phyloP scores from a whole-genome alignment of 1,139 yeast genomes.

The Saccharomycopsis crataegensis region DNA sequence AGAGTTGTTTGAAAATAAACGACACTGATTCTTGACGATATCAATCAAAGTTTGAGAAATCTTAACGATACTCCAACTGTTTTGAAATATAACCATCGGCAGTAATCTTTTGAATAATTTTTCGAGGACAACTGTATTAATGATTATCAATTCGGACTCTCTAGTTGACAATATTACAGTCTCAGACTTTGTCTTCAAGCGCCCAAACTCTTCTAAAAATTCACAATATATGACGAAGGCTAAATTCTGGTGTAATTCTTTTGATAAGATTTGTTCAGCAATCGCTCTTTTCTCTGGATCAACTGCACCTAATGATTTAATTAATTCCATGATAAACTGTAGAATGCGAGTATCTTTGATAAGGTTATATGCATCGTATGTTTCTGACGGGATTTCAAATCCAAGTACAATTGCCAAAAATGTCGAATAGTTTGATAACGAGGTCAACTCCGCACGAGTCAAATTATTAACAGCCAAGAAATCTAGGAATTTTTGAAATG shows the following conservation, averaged over 20 bases:
- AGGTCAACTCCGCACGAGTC: neutral
- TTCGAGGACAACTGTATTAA: conserved; percentile 1
- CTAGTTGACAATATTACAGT: neutral
- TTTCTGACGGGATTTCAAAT: conserved; percentile 1
- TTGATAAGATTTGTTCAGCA: conserved; percentile 5
- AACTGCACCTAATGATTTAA: neutral
- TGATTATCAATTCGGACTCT: neutral
- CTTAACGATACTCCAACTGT: neutral
- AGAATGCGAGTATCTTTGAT: neutral
- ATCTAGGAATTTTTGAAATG: neutral
- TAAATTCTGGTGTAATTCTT: conserved; percentile 3
- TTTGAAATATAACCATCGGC: conserved; percentile 7
- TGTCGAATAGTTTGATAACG: conserved; percentile 3
- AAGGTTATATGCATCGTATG: neutral
- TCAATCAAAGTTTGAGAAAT: conserved; percentile 2
- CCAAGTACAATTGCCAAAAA: conserved; percentile 4
- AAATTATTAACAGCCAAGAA: neutral
- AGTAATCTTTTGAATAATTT: conserved; percentile 1
- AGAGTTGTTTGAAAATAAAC: neutral
- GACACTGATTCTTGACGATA: conserved; percentile 8
- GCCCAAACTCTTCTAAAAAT: neutral
- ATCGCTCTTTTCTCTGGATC: neutral
- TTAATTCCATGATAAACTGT: conserved; percentile 1
- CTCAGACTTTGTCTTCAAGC: neutral
- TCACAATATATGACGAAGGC: neutral